Evolutionary conservation across 345 rosid genomes (phyloP), one percentile per base, ranked within the genome.

Genomic region (Pistacia integerrima): DNA sequence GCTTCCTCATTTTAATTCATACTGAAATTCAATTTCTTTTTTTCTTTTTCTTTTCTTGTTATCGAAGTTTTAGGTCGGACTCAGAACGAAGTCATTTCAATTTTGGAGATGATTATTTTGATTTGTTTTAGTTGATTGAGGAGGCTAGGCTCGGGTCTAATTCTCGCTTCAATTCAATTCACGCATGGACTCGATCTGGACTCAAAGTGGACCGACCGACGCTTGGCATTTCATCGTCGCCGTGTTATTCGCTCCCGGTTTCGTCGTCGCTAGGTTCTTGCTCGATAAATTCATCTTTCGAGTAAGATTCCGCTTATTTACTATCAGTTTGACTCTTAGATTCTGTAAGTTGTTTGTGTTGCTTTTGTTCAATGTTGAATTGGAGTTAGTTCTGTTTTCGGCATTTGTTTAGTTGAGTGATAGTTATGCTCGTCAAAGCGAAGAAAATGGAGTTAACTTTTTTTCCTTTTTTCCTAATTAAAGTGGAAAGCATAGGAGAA

Each of bases 211-310:
- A 68, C 84, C 81, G 56, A 85, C 90, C 8, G 76, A 80, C n/a
- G 78, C 77, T 3, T 86, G 78, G 85, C 84, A 92, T 85, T 87
- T 89, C 75, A 74, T 89, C 78, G 36, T 81, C 72, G 89, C 95
- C 41, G 44, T 92, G 54, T 81, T 62, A 85, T 96, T 93, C 87
- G 93, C 95, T 52, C 58, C 88, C 35, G 79, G 82, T 65, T 90
- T 92, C 88, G 82, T 89, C 75, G 86, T 77, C 38, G 85, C 85
- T 41, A 84, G 97, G 62, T 89, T 85, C 83, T 51, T 90, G 65
- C 88, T 93, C 56, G 98, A 96, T 79, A 85, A 83, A 84, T 91
- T 84, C 91, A 73, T 93, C 84, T 96, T 90, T 85, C 94, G 88
- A 51, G 98, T 95, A 88, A 83, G 90, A 56, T 73, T 62, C 75